A percentile compares a stretch with the other conserved stretches of the same genome.
Conservation (phyloP, 2,329 filamentous ascomycete genomes). For the Fonsecaea erecta region DNA sequence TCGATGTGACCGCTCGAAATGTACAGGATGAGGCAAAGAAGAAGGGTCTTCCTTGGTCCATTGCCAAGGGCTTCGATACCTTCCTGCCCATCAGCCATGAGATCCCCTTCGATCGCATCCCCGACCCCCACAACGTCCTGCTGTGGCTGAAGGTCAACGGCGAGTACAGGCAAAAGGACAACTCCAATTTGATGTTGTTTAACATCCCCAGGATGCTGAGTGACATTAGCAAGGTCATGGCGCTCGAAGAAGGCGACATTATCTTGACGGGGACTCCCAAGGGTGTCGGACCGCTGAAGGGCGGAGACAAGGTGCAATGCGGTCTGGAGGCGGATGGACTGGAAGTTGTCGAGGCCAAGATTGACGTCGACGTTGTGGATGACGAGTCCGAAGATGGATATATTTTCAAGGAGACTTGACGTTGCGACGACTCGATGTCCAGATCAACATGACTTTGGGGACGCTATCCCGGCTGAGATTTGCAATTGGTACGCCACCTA, state of each 20-base stretch:
- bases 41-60: constrained; percentile 94
- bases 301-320: constrained; percentile 85
- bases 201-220: constrained; percentile 82
- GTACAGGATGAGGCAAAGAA: constrained; percentile 95
- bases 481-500: neutral
- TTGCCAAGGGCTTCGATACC: constrained; percentile 97
- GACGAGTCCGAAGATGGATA: constrained; percentile 70
- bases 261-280: constrained; percentile 97
- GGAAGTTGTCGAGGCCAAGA: constrained; percentile 80
- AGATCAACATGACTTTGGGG: neutral
- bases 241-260: constrained; percentile 86
- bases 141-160: constrained; percentile 85
- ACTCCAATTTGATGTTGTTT: constrained; percentile 93
- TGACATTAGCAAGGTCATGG: constrained; percentile 95
- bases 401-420: constrained; percentile 74
- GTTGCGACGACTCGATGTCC: too few species aligned
- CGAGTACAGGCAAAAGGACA: constrained; percentile 78
- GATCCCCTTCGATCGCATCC: constrained; percentile 78
- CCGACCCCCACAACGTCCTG: constrained; percentile 85
- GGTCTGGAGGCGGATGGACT: constrained; percentile 78
- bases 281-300: constrained; percentile 83
- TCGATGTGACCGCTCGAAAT: constrained; percentile 97
- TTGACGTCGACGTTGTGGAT: constrained; percentile 83
- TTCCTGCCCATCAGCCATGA: constrained; percentile 85
- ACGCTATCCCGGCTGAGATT: neutral